A percentile compares a stretch with the other conserved stretches of the same genome.
These are phyloP conservation scores for Candida coquimbonensis DNA, from an alignment of 805 yeast species.

Conservation along the genomic window DNA sequence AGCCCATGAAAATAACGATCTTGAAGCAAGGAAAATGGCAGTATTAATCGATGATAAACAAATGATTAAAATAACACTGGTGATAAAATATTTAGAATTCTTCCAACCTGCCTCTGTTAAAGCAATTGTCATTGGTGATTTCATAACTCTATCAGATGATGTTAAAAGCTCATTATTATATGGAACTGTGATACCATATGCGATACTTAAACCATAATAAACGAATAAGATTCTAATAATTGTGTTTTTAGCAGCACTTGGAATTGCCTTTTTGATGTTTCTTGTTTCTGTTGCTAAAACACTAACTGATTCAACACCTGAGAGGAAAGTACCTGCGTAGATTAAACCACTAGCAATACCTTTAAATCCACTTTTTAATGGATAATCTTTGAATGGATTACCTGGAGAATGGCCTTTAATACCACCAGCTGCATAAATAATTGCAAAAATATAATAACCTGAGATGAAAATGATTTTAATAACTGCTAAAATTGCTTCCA, in stretches of 20 bases:
- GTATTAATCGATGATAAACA: slow-evolving; percentile 66
- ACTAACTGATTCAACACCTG: slow-evolving; percentile 73
- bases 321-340: slow-evolving; percentile 68
- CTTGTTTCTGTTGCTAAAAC: slow-evolving; percentile 69
- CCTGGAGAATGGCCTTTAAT: slow-evolving; percentile 27
- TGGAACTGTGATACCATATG: slow-evolving; percentile 1
- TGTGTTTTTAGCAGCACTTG: slow-evolving; percentile 62
- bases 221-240: slow-evolving; percentile 57
- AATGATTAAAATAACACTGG: slow-evolving; percentile 58
- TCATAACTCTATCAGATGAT: slow-evolving; percentile 30
- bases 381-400: slow-evolving; percentile 27
- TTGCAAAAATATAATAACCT: slow-evolving; percentile 46
- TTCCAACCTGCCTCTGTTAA: slow-evolving; percentile 60
- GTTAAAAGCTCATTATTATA: slow-evolving; percentile 49
- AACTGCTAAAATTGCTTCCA: slow-evolving; percentile 47
- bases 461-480: slow-evolving; percentile 39
- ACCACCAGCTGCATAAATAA: slow-evolving; percentile 38
- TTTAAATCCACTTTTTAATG: slow-evolving; percentile 41
- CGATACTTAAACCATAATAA: slow-evolving; percentile 38
- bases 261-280: slow-evolving; percentile 64
- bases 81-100: slow-evolving; percentile 59
- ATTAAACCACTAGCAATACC: slow-evolving; percentile 56
- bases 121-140: slow-evolving; percentile 70
- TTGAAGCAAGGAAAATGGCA: slow-evolving; percentile 60
- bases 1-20: slow-evolving; percentile 61